Percentiles rank a stretch among this genome's conserved stretches.
Evolutionary conservation across 441 rosid species (phyloP).

Genomic region (Populus tomentosa): DNA sequence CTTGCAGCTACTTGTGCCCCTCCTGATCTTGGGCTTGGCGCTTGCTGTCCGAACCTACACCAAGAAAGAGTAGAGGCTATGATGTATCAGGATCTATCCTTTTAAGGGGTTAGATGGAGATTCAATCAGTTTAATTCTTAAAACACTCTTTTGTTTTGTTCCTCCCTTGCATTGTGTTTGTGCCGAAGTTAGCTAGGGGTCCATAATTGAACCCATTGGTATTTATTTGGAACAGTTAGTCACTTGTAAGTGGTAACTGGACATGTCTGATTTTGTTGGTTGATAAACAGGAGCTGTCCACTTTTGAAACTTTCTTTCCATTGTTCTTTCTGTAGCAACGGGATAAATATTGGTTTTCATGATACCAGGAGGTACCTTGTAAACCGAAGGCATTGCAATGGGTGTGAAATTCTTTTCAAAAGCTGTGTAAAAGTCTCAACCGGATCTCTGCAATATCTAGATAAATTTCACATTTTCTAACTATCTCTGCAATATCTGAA

Average conservation of each 20-base stretch:
- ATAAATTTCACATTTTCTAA: too few relatives aligned
- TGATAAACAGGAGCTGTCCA: background rate
- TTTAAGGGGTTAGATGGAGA: background rate
- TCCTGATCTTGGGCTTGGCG: slow-evolving; percentile 75
- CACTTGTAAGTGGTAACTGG: background rate
- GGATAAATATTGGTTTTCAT: background rate
- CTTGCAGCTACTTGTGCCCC: slow-evolving; percentile 46
- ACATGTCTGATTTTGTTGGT: background rate
- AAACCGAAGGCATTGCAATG: background rate
- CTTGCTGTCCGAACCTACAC: slow-evolving; percentile 28
- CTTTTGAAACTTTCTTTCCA: background rate
- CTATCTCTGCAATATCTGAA: background rate
- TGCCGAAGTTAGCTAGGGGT: background rate
- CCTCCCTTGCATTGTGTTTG: background rate
- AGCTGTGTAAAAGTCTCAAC: background rate
- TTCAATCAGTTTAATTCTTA: background rate
- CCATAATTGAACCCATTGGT: background rate
- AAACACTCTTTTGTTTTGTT: background rate
- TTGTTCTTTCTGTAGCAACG: background rate
- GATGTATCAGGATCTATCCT: slow-evolving; percentile 40
- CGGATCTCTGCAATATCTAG: background rate
- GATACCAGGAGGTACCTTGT: background rate
- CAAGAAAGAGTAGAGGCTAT: slow-evolving; percentile 18
- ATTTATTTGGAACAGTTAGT: background rate
- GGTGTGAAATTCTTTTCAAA: background rate